phyloP scores from a whole-genome alignment of 257 asterid species.

The Ligustrum vulgare region DNA sequence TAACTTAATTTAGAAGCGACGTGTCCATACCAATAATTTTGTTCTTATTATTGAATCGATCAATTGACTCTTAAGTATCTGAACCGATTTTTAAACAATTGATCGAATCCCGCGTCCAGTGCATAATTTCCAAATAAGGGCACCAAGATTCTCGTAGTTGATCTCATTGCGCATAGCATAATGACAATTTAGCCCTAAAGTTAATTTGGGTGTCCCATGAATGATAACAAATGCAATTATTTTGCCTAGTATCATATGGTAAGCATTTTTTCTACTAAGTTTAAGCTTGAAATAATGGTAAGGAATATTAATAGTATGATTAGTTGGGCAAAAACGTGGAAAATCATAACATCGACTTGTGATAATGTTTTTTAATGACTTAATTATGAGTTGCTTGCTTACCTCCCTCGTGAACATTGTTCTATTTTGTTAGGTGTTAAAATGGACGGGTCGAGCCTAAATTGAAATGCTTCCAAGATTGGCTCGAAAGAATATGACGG shows the following conservation, averaged over 20 bases:
- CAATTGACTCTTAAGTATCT: not conserved
- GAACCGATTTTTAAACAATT: not conserved
- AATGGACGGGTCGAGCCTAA: not conserved
- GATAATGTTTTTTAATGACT: not conserved
- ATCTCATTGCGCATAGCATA: not conserved
- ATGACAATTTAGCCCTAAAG: constrained; percentile 26
- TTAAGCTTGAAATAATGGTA: constrained; percentile 1
- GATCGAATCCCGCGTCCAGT: not conserved
- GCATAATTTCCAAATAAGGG: constrained; percentile 12
- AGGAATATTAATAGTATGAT: constrained; percentile 8
- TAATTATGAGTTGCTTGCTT: constrained; percentile 11
- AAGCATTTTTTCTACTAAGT: constrained; percentile 32
- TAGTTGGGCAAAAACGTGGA: constrained; percentile 29
- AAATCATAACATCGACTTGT: constrained; percentile 8
- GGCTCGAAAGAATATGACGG: no score
- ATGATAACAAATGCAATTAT: constrained; percentile 34
- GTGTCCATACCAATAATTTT: no score
- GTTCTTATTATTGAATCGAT: not conserved
- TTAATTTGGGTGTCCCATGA: constrained; percentile 25
- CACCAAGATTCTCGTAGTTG: not conserved
- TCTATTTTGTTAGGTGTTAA: no score
- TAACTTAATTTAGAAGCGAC: no score
- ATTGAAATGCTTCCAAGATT: no score
- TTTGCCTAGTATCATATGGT: constrained; percentile 33
- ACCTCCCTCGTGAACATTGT: not conserved